A percentile compares a stretch with the other conserved stretches of the same genome.
Conservation (phyloP, 805 yeast species). For the Blastobotrys peoriensis region DNA sequence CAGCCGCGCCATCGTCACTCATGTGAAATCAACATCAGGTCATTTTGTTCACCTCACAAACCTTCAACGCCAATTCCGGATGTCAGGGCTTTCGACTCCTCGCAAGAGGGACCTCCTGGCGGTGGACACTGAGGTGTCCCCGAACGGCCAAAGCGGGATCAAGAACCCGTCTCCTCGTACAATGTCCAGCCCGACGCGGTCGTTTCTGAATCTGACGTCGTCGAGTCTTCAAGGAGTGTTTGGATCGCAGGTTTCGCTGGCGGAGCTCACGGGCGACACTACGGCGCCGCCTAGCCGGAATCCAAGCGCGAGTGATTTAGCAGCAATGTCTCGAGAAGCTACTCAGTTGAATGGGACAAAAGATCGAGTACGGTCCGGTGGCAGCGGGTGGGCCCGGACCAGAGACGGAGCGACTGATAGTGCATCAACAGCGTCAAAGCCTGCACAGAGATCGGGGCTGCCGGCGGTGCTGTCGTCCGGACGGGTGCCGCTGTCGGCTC, state of each 20-base stretch:
- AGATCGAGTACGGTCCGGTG: neutral
- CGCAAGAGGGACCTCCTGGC: neutral
- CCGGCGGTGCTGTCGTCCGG: conserved; percentile 12
- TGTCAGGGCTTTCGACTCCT: neutral
- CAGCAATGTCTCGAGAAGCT: neutral
- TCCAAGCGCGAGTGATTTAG: neutral
- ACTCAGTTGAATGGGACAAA: neutral
- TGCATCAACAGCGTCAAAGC: neutral
- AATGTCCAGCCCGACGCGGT: conserved; percentile 10
- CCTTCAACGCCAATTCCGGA: no score
- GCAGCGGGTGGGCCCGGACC: no score
- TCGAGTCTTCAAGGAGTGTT: conserved; percentile 34
- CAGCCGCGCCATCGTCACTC: no score
- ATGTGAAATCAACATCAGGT: no score
- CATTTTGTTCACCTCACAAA: no score
- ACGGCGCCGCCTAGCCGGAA: neutral
- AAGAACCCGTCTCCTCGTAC: neutral
- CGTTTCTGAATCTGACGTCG: conserved; percentile 23
- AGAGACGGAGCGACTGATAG: neutral
- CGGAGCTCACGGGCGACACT: conserved; percentile 31
- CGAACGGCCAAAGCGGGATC: neutral
- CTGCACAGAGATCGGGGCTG: neutral
- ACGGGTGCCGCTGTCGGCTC: conserved; percentile 14
- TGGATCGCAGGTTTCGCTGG: conserved; percentile 33
- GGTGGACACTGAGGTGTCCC: neutral